Conservation (phyloP, 257 asterid genomes). For the Solanum lycopersicoides region DNA sequence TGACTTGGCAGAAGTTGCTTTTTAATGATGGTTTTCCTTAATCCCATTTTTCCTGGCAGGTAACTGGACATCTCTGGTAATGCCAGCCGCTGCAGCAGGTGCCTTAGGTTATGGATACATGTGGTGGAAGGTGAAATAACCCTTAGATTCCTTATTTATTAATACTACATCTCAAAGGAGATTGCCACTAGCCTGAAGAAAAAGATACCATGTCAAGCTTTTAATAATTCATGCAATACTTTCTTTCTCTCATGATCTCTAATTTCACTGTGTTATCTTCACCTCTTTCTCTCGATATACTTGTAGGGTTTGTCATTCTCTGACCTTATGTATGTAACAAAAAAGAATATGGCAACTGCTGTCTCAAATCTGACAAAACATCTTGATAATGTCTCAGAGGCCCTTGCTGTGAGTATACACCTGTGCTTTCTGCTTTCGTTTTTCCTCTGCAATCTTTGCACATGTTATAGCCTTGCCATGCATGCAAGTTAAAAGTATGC, state of each 20-base stretch:
- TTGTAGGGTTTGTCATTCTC: conserved; percentile 75
- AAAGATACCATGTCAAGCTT: not conserved
- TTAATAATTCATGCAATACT: not conserved
- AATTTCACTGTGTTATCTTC: not conserved
- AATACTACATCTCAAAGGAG: not conserved
- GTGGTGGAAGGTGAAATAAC: conserved; percentile 84
- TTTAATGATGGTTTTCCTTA: not conserved
- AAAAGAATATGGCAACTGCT: conserved; percentile 74
- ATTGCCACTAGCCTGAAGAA: not conserved
- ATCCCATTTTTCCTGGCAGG: conserved; percentile 22
- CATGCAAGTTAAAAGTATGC: not conserved
- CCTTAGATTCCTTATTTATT: not conserved
- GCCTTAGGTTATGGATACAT: conserved; percentile 91
- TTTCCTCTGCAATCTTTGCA: not conserved
- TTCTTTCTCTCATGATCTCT: not conserved
- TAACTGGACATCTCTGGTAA: conserved; percentile 33
- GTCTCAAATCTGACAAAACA: conserved; percentile 80
- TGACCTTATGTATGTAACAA: conserved; percentile 90
- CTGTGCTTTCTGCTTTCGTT: not conserved
- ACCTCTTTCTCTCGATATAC: not conserved
- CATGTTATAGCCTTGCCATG: not conserved
- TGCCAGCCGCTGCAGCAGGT: conserved; percentile 75
- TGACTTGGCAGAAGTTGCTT: not conserved
- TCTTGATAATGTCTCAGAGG: conserved; percentile 73
- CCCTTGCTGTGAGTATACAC: conserved; percentile 63